Percentiles rank a stretch among this genome's conserved stretches.
Conservation (phyloP, 2,329 filamentous ascomycete species). For the Sporothrix protearum region DNA sequence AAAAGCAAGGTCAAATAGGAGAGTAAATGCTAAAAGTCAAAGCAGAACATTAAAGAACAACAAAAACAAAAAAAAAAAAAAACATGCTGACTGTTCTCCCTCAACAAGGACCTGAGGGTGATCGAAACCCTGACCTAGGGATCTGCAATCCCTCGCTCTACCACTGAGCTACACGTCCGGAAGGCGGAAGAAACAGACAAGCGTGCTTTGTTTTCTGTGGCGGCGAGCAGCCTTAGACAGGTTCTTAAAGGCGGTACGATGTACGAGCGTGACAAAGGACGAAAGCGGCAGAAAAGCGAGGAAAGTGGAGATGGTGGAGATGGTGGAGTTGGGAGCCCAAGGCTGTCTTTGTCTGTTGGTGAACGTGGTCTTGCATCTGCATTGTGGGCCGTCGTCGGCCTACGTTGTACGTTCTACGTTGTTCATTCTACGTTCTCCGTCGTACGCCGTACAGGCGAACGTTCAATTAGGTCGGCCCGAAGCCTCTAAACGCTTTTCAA, state of each 20-base stretch:
- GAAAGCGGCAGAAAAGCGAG: not conserved
- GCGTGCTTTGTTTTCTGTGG: not conserved
- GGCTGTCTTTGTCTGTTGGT: not conserved
- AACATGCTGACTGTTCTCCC: not conserved
- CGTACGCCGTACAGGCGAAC: not conserved
- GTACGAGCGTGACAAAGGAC: not conserved
- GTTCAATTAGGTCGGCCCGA: too few relatives aligned
- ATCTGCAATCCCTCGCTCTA: constrained; percentile 26
- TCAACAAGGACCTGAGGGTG: constrained; percentile 22
- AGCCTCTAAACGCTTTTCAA: not conserved
- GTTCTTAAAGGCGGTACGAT: not conserved
- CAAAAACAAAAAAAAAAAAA: constrained; percentile 1
- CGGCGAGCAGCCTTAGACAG: not conserved
- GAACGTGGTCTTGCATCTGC: not conserved
- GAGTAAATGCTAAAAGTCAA: too few relatives aligned
- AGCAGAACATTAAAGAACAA: too few relatives aligned
- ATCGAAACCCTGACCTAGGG: constrained; percentile 25
- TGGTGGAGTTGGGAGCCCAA: not conserved
- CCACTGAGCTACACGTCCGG: constrained; percentile 24
- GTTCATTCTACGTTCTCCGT: too few relatives aligned
- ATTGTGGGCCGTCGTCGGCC: not conserved
- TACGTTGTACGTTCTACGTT: not conserved
- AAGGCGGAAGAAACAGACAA: not conserved
- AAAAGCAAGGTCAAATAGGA: too few relatives aligned
- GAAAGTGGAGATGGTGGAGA: not conserved